Evolutionary conservation across 2,329 filamentous ascomycete genomes (phyloP).

Genomic region (Claviceps pazoutovae): DNA sequence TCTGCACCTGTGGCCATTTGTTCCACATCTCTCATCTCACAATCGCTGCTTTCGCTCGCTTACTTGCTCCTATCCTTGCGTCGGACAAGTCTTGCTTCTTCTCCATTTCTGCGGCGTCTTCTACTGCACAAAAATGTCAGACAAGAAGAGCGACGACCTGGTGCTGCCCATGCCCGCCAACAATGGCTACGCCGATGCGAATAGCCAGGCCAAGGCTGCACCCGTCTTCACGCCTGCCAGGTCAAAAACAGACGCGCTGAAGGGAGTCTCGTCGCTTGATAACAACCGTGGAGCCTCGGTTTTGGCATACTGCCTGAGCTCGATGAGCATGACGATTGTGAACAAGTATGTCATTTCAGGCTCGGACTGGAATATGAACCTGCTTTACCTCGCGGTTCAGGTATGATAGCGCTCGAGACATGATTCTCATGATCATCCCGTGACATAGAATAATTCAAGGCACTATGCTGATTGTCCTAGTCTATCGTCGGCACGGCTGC

Average conservation of each 20-base stretch:
- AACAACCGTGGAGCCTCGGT: slow-evolving; percentile 73
- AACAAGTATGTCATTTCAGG: slow-evolving; percentile 98
- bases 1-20: background rate
- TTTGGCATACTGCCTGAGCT: slow-evolving; percentile 80
- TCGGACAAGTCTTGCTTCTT: background rate
- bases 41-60: background rate
- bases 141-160: slow-evolving; percentile 6
- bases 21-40: background rate
- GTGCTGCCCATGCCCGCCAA: background rate
- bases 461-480: slow-evolving; percentile 28
- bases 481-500: slow-evolving; percentile 77
- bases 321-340: slow-evolving; percentile 98
- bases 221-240: slow-evolving; percentile 4
- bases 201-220: background rate
- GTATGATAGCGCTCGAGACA: slow-evolving; percentile 36
- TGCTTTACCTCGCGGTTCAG: slow-evolving; percentile 86
- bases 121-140: background rate
- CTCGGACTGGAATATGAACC: slow-evolving; percentile 83
- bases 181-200: background rate
- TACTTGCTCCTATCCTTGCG: background rate
- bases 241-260: slow-evolving; percentile 4
- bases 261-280: slow-evolving; percentile 27
- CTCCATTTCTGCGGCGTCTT: background rate
- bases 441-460: background rate
- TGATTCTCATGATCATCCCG: background rate